phyloP scores from a whole-genome alignment of 2,329 filamentous ascomycete species.

The Cladosporium sp. region DNA sequence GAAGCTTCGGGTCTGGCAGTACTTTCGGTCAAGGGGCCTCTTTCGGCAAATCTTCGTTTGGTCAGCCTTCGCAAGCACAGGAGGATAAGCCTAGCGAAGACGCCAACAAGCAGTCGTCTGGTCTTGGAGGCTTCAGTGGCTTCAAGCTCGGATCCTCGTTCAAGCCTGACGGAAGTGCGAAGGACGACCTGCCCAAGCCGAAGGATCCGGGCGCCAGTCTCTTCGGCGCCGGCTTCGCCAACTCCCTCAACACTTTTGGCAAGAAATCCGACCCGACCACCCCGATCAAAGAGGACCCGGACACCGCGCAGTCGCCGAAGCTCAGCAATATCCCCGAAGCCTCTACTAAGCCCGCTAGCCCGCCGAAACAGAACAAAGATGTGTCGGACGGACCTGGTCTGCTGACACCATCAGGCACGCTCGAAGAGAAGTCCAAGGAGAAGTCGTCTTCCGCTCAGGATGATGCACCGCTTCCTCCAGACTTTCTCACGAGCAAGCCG shows the following conservation, averaged over 20 bases:
- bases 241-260: conserved; percentile 21
- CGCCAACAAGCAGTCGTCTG: conserved; percentile 14
- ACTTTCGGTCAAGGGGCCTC: conserved; percentile 30
- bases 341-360: conserved; percentile 31
- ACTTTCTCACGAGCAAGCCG: conserved; percentile 28
- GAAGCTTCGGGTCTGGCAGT: conserved; percentile 23
- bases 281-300: conserved; percentile 35
- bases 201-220: conserved; percentile 23
- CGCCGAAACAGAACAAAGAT: conserved; percentile 15
- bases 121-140: conserved; percentile 34
- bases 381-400: conserved; percentile 7
- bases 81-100: conserved; percentile 17
- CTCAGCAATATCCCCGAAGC: conserved; percentile 32
- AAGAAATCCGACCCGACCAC: conserved; percentile 23
- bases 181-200: conserved; percentile 52
- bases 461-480: conserved; percentile 39
- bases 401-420: neutral
- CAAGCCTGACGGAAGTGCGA: conserved; percentile 55
- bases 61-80: conserved; percentile 24
- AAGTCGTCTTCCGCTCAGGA: conserved; percentile 25
- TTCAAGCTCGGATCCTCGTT: conserved; percentile 66
- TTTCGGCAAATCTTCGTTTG: conserved; percentile 22
- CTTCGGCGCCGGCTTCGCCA: conserved; percentile 29
- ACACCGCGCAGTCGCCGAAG: conserved; percentile 25
- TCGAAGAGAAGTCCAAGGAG: conserved; percentile 25